These are phyloP conservation scores for Eragrostis curvula DNA, from an alignment of 176 grass and related monocot species.

Conservation along the genomic window DNA sequence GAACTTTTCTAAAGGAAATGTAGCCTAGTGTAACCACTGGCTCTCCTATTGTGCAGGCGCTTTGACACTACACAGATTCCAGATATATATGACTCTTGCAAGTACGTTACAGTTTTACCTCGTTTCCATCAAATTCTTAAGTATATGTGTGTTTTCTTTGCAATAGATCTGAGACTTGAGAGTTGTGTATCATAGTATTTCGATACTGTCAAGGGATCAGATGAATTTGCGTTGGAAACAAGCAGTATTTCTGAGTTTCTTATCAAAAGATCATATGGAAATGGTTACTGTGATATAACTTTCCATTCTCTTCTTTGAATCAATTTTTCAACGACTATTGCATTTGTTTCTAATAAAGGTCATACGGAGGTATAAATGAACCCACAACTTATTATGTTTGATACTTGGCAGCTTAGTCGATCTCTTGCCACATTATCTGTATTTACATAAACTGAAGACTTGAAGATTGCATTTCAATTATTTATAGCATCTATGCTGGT, in stretches of 20 bases:
- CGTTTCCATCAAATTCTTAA: slow-evolving; percentile 22
- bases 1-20: slow-evolving; percentile 24
- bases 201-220: background rate
- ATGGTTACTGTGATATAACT: background rate
- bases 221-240: background rate
- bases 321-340: slow-evolving; percentile 18
- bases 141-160: slow-evolving; percentile 23
- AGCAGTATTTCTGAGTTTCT: background rate
- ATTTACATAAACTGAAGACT: slow-evolving; percentile 14
- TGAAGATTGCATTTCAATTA: slow-evolving; percentile 27
- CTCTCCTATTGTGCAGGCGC: slow-evolving; percentile 65
- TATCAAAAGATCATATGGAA: background rate
- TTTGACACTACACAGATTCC: slow-evolving; percentile 95
- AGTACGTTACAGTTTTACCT: slow-evolving; percentile 63
- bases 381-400: slow-evolving; percentile 4
- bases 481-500: slow-evolving; percentile 19
- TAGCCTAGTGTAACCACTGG: slow-evolving; percentile 32
- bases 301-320: slow-evolving; percentile 11
- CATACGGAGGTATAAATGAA: slow-evolving; percentile 4
- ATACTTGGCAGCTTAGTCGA: slow-evolving; percentile 13
- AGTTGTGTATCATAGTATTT: slow-evolving; percentile 25
- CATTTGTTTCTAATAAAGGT: slow-evolving; percentile 26
- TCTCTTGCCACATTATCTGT: background rate
- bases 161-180: background rate
- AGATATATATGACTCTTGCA: slow-evolving; percentile 98